Percentiles rank a stretch among this genome's conserved stretches.
These are phyloP conservation scores for Penicillium daleae DNA, from an alignment of 495 filamentous ascomycete genomes.

Conservation along the genomic window DNA sequence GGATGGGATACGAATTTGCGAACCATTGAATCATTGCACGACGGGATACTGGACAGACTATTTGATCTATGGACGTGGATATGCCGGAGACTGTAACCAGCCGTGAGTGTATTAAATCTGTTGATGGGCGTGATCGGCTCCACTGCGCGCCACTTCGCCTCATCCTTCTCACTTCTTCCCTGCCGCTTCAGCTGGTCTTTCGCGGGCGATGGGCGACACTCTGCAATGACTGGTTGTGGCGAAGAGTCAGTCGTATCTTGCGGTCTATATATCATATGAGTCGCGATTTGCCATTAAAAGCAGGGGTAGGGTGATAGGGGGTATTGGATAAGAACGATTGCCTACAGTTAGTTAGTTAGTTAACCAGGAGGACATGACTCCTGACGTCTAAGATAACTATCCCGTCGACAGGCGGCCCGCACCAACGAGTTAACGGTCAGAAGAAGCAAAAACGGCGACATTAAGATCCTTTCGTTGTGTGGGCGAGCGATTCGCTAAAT, in stretches of 20 bases:
- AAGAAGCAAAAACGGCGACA: constrained; percentile 21
- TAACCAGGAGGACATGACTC: no score
- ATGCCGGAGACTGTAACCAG: constrained; percentile 18
- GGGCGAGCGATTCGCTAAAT: neutral
- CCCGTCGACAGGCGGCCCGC: constrained; percentile 14
- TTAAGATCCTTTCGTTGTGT: neutral
- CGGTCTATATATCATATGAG: neutral
- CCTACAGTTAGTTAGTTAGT: no score
- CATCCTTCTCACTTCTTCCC: neutral
- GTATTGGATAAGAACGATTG: no score
- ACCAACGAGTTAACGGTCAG: constrained; percentile 20
- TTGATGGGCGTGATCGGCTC: constrained; percentile 14
- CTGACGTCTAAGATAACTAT: no score
- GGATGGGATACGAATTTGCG: neutral
- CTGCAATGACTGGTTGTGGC: neutral
- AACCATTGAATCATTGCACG: neutral
- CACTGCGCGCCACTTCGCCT: constrained; percentile 7
- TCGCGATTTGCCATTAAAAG: neutral
- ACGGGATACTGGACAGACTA: constrained; percentile 11
- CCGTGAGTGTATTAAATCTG: constrained; percentile 15
- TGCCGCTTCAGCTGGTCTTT: constrained; percentile 5
- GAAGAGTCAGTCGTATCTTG: neutral
- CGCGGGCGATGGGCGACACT: neutral
- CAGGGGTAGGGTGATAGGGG: neutral
- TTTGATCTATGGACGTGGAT: constrained; percentile 13